Base-by-base conservation (phyloP, 306 rosid species). In the Hylodesmum podocarpum region DNA sequence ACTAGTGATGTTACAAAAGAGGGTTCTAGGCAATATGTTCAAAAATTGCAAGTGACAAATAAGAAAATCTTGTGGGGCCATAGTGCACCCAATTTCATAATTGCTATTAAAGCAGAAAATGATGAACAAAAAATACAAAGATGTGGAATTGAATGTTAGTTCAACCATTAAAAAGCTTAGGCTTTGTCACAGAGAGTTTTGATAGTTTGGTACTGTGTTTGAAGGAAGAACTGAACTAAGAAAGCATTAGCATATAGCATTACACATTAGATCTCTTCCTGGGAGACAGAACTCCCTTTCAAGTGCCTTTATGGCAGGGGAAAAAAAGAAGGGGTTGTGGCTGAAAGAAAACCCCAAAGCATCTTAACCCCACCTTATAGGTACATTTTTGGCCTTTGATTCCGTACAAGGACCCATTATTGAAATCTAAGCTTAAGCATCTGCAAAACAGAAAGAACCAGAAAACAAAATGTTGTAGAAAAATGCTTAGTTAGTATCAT, bases 311-410 rank as follows among this genome's bases (percentile, higher is more conserved):
- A 65, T 39, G 44, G 72, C 62, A 53, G 49, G 76, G 36, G 69
- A 34, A 16, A 34, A 16, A 63, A 36, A 18, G 15, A 63, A 33
- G 43, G 7, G 69, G 69, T 8, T 63, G 15, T 63, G 69, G 47
- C 18, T 22, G 11, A 19, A 58, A 78, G 40, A 46, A 67, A 69
- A 66, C 78, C 73, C 69, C 63, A n/a, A 79, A 73, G 36, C 68
- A 80, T 79, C 67, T 63, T 72, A 58, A 78, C 78, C 82, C 84
- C 83, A 55, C 78, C 62, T 59, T 69, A 54, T 18, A 78, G 85
- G 84, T 73, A 81, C 86, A 81, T 37, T 62, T 74, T 85, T 82
- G 85, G 78, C 85, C 81, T 78, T 72, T 67, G 71, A 66, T 85
- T 71, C 80, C 33, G 83, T 61, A 79, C 73, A 67, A n/a, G 82